Conservation (phyloP, 305 asterid genomes). For the Fraxinus albicans region DNA sequence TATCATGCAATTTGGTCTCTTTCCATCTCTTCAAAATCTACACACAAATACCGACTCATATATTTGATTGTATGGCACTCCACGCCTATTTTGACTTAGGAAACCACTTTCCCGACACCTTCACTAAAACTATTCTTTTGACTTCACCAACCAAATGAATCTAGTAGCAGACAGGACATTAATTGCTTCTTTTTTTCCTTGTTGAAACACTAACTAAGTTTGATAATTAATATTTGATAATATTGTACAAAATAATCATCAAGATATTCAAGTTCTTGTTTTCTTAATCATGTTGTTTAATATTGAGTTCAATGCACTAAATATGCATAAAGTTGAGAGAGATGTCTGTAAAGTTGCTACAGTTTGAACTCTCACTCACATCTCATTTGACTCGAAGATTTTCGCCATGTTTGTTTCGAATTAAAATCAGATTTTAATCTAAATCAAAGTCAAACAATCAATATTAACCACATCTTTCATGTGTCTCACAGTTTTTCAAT, state of each 20-base stretch:
- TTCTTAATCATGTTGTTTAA: background rate
- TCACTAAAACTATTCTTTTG: conserved; percentile 3
- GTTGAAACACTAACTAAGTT: background rate
- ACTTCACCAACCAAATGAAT: conserved; percentile 23
- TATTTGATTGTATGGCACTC: background rate
- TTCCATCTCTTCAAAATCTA: conserved; percentile 6
- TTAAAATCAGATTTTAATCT: no score
- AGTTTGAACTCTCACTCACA: background rate
- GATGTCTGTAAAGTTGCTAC: background rate
- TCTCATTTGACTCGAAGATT: background rate
- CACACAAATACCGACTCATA: conserved; percentile 5
- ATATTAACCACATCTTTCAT: no score
- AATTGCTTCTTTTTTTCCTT: background rate
- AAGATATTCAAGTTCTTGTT: background rate
- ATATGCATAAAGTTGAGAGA: background rate
- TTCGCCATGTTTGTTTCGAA: no score
- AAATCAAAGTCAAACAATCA: no score
- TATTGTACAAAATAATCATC: background rate
- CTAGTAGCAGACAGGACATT: background rate
- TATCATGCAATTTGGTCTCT: conserved; percentile 9
- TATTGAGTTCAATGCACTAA: background rate
- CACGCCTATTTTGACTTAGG: background rate
- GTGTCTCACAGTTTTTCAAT: no score
- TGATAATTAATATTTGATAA: background rate
- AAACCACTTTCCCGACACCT: conserved; percentile 5